Percentiles rank a stretch among this genome's conserved stretches.
These are phyloP conservation scores for Colletotrichum gloeosporioides DNA, from an alignment of 2,329 filamentous ascomycete species.

Conservation along the genomic window DNA sequence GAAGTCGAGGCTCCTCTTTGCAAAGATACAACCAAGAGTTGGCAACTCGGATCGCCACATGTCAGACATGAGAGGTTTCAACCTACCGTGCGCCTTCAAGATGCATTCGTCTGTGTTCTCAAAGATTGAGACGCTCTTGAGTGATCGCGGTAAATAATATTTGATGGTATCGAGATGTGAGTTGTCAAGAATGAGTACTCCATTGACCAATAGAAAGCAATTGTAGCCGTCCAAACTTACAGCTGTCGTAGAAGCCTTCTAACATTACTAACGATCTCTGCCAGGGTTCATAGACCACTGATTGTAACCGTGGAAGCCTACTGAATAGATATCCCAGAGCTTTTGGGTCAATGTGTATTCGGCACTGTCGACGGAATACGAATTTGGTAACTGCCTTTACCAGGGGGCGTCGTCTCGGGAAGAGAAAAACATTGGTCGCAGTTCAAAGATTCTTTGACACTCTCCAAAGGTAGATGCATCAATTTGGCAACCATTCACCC, in stretches of 20 bases:
- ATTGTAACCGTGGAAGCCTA: slow-evolving; percentile 31
- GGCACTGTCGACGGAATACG: slow-evolving; percentile 37
- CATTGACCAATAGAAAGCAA: background rate
- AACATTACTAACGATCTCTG: slow-evolving; percentile 23
- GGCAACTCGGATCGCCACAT: background rate
- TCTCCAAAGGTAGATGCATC: slow-evolving; percentile 26
- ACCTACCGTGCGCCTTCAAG: background rate
- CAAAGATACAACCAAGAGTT: slow-evolving; percentile 25
- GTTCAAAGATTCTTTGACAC: slow-evolving; percentile 29
- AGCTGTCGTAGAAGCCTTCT: slow-evolving; percentile 22
- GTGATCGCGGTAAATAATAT: slow-evolving; percentile 24
- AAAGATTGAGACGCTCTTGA: slow-evolving; percentile 30
- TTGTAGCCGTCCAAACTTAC: slow-evolving; percentile 14
- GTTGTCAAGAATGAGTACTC: background rate
- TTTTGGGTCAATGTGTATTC: slow-evolving; percentile 28
- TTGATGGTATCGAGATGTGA: slow-evolving; percentile 9
- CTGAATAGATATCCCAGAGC: slow-evolving; percentile 25
- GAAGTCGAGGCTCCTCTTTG: slow-evolving; percentile 29
- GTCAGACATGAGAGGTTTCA: background rate
- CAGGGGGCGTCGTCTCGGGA: slow-evolving; percentile 16
- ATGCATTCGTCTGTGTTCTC: slow-evolving; percentile 30
- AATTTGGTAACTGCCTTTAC: slow-evolving; percentile 34
- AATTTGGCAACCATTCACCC: slow-evolving; percentile 30
- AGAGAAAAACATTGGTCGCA: slow-evolving; percentile 4
- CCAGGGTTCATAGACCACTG: slow-evolving; percentile 39